phyloP scores from a whole-genome alignment of 1,284 basidiomycete species.

The Exsudoporus floridanus region DNA sequence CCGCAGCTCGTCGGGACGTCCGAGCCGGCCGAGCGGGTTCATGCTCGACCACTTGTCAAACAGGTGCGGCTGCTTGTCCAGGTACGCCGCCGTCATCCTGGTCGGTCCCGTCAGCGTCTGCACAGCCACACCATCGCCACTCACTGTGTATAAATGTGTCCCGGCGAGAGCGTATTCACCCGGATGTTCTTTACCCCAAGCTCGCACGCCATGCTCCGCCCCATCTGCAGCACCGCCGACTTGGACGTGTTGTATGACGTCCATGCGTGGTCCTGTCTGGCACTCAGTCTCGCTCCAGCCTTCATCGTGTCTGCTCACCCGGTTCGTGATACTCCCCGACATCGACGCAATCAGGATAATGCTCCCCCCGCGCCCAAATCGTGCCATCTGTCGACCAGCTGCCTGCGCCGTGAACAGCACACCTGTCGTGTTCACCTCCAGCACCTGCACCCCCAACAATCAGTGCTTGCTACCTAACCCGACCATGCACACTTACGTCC shows the following conservation, averaged over 20 bases:
- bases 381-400: slow-evolving; percentile 72
- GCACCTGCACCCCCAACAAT: slow-evolving; percentile 45
- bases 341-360: slow-evolving; percentile 82
- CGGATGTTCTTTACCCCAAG: slow-evolving; percentile 69
- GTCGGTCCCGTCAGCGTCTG: neutral
- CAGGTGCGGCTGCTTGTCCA: slow-evolving; percentile 69
- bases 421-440: slow-evolving; percentile 76
- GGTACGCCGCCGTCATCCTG: slow-evolving; percentile 77
- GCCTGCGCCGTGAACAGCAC: slow-evolving; percentile 79
- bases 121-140: slow-evolving; percentile 17
- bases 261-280: slow-evolving; percentile 65
- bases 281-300: slow-evolving; percentile 1
- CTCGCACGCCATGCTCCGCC: slow-evolving; percentile 81
- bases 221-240: slow-evolving; percentile 81
- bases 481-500: slow-evolving; percentile 43
- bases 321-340: slow-evolving; percentile 84
- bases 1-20: slow-evolving; percentile 73
- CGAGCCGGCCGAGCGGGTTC: slow-evolving; percentile 76
- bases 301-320: slow-evolving; percentile 41
- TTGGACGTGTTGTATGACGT: slow-evolving; percentile 81
- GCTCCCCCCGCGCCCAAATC: slow-evolving; percentile 71
- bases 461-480: neutral
- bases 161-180: slow-evolving; percentile 76
- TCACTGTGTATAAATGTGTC: slow-evolving; percentile 73
- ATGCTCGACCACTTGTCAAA: slow-evolving; percentile 69